Conservation (phyloP, 2,329 filamentous ascomycete species). For the Pleomassaria siparia region DNA sequence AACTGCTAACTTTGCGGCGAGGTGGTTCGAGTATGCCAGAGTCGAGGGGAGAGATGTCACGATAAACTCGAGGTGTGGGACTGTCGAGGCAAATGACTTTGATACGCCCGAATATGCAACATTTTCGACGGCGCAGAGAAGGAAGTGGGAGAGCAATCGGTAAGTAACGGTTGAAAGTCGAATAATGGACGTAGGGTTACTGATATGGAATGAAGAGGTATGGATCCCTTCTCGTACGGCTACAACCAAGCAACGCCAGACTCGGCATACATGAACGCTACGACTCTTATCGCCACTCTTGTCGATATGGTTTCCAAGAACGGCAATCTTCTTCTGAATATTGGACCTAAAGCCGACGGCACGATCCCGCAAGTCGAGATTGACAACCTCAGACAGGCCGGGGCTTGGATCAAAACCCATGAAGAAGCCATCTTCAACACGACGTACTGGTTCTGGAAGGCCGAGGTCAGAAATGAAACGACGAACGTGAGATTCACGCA, state of each 20-base stretch:
- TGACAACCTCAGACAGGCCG: conserved; percentile 53
- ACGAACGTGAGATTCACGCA: conserved; percentile 55
- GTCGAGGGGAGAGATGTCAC: conserved; percentile 51
- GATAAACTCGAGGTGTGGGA: conserved; percentile 60
- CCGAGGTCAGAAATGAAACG: conserved; percentile 47
- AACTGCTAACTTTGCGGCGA: conserved; percentile 45
- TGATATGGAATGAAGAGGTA: conserved; percentile 42
- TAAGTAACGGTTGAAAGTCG: neutral
- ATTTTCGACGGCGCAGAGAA: conserved; percentile 51
- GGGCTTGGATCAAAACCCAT: conserved; percentile 57
- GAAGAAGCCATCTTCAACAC: conserved; percentile 60
- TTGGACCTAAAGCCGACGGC: conserved; percentile 58
- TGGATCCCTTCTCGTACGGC: conserved; percentile 62
- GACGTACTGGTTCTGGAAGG: conserved; percentile 51
- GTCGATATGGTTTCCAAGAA: conserved; percentile 58
- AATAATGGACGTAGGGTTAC: neutral
- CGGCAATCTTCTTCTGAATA: conserved; percentile 58
- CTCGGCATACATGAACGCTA: conserved; percentile 55
- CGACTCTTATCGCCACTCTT: conserved; percentile 49
- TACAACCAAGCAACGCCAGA: conserved; percentile 58
- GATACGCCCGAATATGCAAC: conserved; percentile 61
- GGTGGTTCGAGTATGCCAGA: conserved; percentile 46
- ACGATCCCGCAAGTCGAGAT: conserved; percentile 54
- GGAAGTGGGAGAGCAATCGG: conserved; percentile 62
- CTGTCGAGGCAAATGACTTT: conserved; percentile 53